Conservation (phyloP, 2,329 filamentous ascomycete species). For the Arachnopeziza araneosa region DNA sequence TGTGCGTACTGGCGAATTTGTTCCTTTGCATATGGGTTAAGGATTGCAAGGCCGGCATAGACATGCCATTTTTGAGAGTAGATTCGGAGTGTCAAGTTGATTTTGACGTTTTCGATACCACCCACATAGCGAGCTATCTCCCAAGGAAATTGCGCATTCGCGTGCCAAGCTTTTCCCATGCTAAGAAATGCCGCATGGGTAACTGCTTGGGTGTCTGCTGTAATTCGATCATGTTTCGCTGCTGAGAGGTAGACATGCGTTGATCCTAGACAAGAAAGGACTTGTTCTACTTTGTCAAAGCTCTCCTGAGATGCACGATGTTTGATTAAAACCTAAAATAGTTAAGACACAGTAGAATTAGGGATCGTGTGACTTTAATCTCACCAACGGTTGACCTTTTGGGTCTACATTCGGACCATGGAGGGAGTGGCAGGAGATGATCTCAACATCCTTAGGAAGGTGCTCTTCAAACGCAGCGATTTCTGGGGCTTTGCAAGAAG, state of each 20-base stretch:
- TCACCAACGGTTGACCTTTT: conserved; percentile 79
- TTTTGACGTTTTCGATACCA: conserved; percentile 98
- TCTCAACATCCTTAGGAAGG: conserved; percentile 82
- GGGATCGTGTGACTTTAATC: neutral
- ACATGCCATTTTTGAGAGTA: conserved; percentile 99
- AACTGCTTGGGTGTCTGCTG: conserved; percentile 95
- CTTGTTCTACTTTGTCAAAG: conserved; percentile 71
- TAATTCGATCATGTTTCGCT: conserved; percentile 89
- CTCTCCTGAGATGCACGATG: conserved; percentile 78
- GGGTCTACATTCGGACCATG: conserved; percentile 90
- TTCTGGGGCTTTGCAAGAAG: conserved; percentile 96
- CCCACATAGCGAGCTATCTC: conserved; percentile 92
- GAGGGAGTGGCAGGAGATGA: conserved; percentile 92
- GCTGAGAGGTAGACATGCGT: conserved; percentile 85
- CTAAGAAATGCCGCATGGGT: conserved; percentile 95
- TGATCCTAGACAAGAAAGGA: conserved; percentile 77
- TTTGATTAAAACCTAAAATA: conserved; percentile 67
- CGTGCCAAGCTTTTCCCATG: conserved; percentile 98
- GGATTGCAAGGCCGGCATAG: conserved; percentile 92
- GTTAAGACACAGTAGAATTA: conserved; percentile 1
- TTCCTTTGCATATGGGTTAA: conserved; percentile 86
- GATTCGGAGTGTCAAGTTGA: conserved; percentile 95
- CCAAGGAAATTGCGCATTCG: conserved; percentile 94
- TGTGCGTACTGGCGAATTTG: conserved; percentile 94
- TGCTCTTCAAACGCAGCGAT: conserved; percentile 88